Percentiles rank a stretch among this genome's conserved stretches.
phyloP scores from a whole-genome alignment of 176 grass and related monocot genomes.

The Musa troglodytarum region DNA sequence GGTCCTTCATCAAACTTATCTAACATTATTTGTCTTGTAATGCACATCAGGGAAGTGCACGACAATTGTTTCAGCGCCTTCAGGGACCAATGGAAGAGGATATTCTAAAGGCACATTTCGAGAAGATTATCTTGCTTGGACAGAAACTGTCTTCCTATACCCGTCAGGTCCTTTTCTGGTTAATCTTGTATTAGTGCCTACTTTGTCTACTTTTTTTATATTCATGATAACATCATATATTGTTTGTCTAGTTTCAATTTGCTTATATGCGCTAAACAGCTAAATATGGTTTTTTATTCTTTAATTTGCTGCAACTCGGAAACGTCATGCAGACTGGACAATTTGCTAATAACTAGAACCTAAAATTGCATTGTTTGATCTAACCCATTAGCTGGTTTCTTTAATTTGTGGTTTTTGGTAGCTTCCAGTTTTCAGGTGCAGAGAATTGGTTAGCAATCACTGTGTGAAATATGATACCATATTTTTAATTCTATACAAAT shows the following conservation, averaged over 20 bases:
- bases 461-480: background rate
- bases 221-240: background rate
- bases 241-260: background rate
- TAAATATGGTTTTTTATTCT: no score
- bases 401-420: background rate
- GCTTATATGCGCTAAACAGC: background rate
- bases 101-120: slow-evolving; percentile 71
- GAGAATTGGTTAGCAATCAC: background rate
- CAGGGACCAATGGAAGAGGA: slow-evolving; percentile 92
- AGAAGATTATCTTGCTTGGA: slow-evolving; percentile 75
- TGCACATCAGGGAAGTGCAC: slow-evolving; percentile 76
- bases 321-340: background rate
- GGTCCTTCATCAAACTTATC: background rate
- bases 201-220: background rate
- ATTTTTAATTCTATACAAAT: background rate
- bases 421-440: background rate
- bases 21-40: slow-evolving; percentile 9
- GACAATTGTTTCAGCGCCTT: slow-evolving; percentile 91
- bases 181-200: background rate
- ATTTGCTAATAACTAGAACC: no score
- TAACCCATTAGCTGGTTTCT: no score
- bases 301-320: background rate
- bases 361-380: no score
- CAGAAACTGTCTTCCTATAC: slow-evolving; percentile 45
- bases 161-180: slow-evolving; percentile 46